Base-by-base conservation (phyloP, 1,284 basidiomycete species). In the Boletus calvinii region DNA sequence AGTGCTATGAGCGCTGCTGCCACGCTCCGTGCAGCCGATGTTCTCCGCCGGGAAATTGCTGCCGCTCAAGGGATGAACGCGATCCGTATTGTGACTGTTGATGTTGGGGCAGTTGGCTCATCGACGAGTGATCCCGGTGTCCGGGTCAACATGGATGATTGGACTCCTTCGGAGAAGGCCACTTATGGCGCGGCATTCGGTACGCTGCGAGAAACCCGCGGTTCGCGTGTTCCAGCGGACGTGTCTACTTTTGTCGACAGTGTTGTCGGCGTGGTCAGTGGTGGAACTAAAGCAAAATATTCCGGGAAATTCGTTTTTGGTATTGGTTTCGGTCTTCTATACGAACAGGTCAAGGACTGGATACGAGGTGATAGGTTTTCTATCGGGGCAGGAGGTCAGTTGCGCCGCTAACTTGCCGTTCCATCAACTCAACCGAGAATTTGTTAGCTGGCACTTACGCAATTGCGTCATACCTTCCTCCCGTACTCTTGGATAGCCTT, bases 361-460 rank as follows among this genome's bases (percentile, higher is more conserved):
- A 59, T 85, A 29, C 75, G 77, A 30, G 85, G 88, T 2, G 78
- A 86, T 46, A 70, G 85, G 38, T 78, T 88, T 60, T 77, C 81
- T 15, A 71, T 90, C 47, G 89, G 88, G 55, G 84, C 88, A 48
- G 88, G 88, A 67, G 87, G 87, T 90, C 60, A 62, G 78, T 69
- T 15, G 1, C n/a, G 31, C 38, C 31, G 18, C 17, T 42, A 13
- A 48, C 37, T 41, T 5, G 1, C n/a, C 20, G 22, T 51, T 44
- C 20, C 9, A 11, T 38, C n/a, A 55, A 40, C 40, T 54, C 52
- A 56, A 46, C 15, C 8, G 39, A 38, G 45, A 22, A 9, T 43
- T 61, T 20, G 39, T 17, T 55, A 88, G 87, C 86, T 9, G 70
- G 74, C 38, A 87, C 86, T 7, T 90, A 90, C 57, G 74, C 74